Base-by-base conservation (phyloP, 2,329 filamentous ascomycete species). In the Acephala macrosclerotiorum region DNA sequence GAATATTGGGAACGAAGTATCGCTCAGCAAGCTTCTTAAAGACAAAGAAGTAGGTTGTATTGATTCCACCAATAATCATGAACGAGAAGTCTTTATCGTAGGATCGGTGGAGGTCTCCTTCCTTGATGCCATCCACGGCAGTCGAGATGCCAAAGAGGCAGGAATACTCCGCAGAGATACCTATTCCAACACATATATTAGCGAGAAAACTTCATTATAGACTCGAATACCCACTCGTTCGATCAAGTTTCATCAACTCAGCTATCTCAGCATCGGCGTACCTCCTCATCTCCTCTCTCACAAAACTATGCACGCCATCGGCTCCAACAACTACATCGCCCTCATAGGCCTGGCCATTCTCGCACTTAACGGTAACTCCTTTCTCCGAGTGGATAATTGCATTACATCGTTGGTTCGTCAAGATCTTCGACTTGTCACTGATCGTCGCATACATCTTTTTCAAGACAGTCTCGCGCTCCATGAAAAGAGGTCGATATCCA, bases 101-200 rank as follows among this genome's bases (percentile, higher is more conserved):
- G 3, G 66, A 55, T 3, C 63, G 60, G 53, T 68, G 47, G 5
- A 62, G 8, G 18, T 62, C 63, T 14, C 61, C 63, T 6, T 45
- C 42, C 12, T 71, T 55, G 20, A 72, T 58, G 7, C 63, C 69
- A 2, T 49, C 22, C 2, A 61, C 58, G 0, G 67, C 22, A 18
- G 55, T 60, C 0, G 66, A 66, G 22, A 72, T 70, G 8, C 70
- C 71, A 47, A 69, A 73, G 16, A 73, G 60, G 33, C 65, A 68
- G 20, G 40, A 55, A 33, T 71, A 72, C 29, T 71, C 66, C 14
- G 66, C 60, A 38, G 58, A 67, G 1, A 67, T 40, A 62, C 40
- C 26, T 61, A 26, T 47, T 47, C 29, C 18, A 7, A 20, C 26
- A 14, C 40, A 40, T 57, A 47, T 5, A 12, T 53, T 18, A 53